These are phyloP conservation scores for Penicillium antarcticum DNA, from an alignment of 495 filamentous ascomycete species.

Conservation along the genomic window DNA sequence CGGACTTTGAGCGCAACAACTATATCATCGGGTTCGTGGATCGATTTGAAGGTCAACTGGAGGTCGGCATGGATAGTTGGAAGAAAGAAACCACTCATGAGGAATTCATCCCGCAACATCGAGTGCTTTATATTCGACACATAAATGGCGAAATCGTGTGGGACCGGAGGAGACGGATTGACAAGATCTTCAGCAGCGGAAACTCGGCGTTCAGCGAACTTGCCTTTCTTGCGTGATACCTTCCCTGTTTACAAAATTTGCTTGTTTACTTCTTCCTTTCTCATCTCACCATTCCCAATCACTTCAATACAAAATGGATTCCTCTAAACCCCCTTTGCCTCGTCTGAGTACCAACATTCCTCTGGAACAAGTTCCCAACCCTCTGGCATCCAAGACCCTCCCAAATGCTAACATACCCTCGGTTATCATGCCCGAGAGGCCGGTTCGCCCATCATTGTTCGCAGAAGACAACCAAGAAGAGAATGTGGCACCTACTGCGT, in stretches of 20 bases:
- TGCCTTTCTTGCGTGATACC: slow-evolving; percentile 26
- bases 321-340: slow-evolving; percentile 13
- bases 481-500: slow-evolving; percentile 6
- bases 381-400: not conserved
- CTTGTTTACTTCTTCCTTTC: not conserved
- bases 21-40: slow-evolving; percentile 76
- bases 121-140: slow-evolving; percentile 69
- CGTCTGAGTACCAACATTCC: slow-evolving; percentile 14
- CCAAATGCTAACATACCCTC: not conserved
- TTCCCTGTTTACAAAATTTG: not conserved
- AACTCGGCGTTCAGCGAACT: slow-evolving; percentile 37
- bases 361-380: not conserved
- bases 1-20: slow-evolving; percentile 53
- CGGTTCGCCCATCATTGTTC: slow-evolving; percentile 21
- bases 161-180: slow-evolving; percentile 55
- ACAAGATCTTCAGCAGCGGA: slow-evolving; percentile 57
- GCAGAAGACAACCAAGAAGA: slow-evolving; percentile 28
- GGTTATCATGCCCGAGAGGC: slow-evolving; percentile 4
- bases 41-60: slow-evolving; percentile 62
- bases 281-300: not conserved
- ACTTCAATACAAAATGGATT: slow-evolving; percentile 8
- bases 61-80: slow-evolving; percentile 63
- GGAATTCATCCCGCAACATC: slow-evolving; percentile 81
- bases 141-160: slow-evolving; percentile 50
- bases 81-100: slow-evolving; percentile 75